These are phyloP conservation scores for Hanseniaspora occidentalis DNA, from an alignment of 805 yeast species.

Conservation along the genomic window DNA sequence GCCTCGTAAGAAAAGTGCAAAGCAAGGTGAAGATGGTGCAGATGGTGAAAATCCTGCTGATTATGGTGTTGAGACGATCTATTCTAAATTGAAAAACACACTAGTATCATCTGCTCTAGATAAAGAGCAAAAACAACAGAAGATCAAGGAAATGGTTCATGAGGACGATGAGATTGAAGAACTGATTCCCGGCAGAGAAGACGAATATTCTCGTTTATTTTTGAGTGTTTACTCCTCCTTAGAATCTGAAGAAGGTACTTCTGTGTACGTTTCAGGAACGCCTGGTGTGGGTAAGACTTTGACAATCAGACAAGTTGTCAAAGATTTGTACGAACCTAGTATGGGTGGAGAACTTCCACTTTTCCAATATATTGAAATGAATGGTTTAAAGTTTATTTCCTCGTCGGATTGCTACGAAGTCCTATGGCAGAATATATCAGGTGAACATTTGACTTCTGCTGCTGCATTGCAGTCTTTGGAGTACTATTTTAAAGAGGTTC, in stretches of 20 bases:
- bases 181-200: slow-evolving; percentile 74
- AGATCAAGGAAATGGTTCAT: slow-evolving; percentile 3
- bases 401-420: slow-evolving; percentile 75
- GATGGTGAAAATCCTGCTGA: slow-evolving; percentile 8
- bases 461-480: slow-evolving; percentile 62
- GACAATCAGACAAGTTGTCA: slow-evolving; percentile 75
- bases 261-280: slow-evolving; percentile 87
- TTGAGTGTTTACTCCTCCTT: slow-evolving; percentile 60
- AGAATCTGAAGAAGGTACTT: slow-evolving; percentile 58
- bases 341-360: slow-evolving; percentile 28
- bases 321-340: slow-evolving; percentile 40
- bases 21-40: slow-evolving; percentile 13
- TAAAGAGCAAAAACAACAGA: slow-evolving; percentile 24
- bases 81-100: slow-evolving; percentile 23
- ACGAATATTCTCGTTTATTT: slow-evolving; percentile 63
- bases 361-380: slow-evolving; percentile 75
- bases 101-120: slow-evolving; percentile 32
- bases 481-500: slow-evolving; percentile 41
- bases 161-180: slow-evolving; percentile 27
- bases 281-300: slow-evolving; percentile 98
- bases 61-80: slow-evolving; percentile 21
- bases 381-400: slow-evolving; percentile 73
- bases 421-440: slow-evolving; percentile 66
- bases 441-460: slow-evolving; percentile 42
- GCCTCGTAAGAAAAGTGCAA: slow-evolving; percentile 30